Evolutionary conservation across 2,329 filamentous ascomycete genomes (phyloP), one percentile per base, ranked within the genome.

Genomic region (Phialocephala subalpina): DNA sequence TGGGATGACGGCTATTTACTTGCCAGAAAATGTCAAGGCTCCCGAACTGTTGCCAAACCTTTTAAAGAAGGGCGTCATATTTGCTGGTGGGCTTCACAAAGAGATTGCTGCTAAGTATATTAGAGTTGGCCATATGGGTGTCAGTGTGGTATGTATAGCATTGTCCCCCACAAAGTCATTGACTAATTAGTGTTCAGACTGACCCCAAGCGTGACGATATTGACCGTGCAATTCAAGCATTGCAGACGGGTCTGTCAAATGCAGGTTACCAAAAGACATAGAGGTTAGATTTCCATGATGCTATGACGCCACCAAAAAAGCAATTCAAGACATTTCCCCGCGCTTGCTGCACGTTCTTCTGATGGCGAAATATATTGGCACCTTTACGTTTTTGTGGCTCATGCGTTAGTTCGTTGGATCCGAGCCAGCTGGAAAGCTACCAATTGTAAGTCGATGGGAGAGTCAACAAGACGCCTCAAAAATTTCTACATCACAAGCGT

Each of bases 111-210:
- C 92, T 69, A 96, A 92, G 82, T 99, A 99, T 79, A 92, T 99
- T 73, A 89, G 96, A 33, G 96, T 99, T 75, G 96, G 96, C 52
- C 96, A 98, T 80, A 99, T 99, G 96, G 96, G 96, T 73, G 93
- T 98, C 69, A 96, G 92, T 77, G 91, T 94, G 72, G 88, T 90
- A 81, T 81, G 87, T 84, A 27, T 6, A 47, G n/a, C 33, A 40
- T 47, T 14, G 20, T 29, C 52, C n/a, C 45, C 22, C 3, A 57
- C 52, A 45, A 22, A 42, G 7, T 63, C 14, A 57, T 33, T 65
- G 18, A 65, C 60, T 72, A 60, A 70, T 59, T 45, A 12, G 40
- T 9, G 64, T 72, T 60, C 77, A 89, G 81, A 92, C 90, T 74
- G 93, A 97, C 76, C 86, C 92, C 33, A 87, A 87, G 69, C 86